Percentiles rank a stretch among this genome's conserved stretches.
These are phyloP conservation scores for Prunus yedoensis DNA, from an alignment of 331 rosid genomes.

Conservation along the genomic window DNA sequence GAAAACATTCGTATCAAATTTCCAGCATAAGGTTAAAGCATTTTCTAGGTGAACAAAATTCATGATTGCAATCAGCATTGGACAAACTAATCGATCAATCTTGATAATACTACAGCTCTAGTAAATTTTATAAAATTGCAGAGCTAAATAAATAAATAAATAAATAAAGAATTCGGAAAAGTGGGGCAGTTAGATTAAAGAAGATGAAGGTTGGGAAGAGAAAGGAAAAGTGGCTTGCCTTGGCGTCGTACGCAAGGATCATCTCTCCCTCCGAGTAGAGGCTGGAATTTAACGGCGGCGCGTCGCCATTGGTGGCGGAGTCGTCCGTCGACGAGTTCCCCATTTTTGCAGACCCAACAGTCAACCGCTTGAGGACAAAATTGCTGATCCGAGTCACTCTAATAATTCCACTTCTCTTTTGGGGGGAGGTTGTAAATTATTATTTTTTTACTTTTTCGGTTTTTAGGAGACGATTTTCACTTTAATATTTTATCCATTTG, in stretches of 20 bases:
- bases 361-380: not conserved
- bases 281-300: constrained; percentile 44
- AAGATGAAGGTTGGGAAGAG: not conserved
- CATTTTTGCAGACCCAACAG: constrained; percentile 34
- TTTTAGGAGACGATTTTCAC: too few species aligned
- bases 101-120: not conserved
- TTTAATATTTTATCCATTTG: too few species aligned
- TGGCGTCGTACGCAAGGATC: constrained; percentile 84
- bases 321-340: constrained; percentile 66
- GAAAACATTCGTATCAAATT: not conserved
- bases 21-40: not conserved
- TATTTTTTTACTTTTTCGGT: too few species aligned
- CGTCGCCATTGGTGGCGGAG: constrained; percentile 55
- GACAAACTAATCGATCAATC: not conserved
- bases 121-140: not conserved
- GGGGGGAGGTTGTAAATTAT: not conserved
- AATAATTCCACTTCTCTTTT: not conserved
- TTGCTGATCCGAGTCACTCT: not conserved
- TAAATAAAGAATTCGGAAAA: not conserved
- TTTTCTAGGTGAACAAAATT: not conserved
- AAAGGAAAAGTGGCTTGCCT: constrained; percentile 41
- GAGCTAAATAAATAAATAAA: not conserved
- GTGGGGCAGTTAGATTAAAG: not conserved
- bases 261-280: constrained; percentile 66
- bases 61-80: not conserved